These are phyloP conservation scores for Trichoderma sp. DNA, from an alignment of 2,329 filamentous ascomycete species.

Conservation along the genomic window DNA sequence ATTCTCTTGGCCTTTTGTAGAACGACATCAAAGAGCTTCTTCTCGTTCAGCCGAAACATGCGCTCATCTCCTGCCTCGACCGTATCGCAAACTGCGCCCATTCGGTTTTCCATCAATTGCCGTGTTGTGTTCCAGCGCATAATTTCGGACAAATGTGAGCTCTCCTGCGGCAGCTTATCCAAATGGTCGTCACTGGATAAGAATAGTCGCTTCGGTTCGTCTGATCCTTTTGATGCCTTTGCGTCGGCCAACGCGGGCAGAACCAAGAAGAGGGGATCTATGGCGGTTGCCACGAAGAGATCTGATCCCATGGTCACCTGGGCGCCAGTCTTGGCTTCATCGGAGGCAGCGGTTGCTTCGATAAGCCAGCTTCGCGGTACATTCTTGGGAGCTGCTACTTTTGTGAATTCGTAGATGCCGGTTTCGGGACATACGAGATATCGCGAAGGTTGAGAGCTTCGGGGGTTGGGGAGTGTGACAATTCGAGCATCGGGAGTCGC, in stretches of 20 bases:
- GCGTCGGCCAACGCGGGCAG: constrained; percentile 64
- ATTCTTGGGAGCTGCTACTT: constrained; percentile 50
- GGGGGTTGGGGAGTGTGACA: constrained; percentile 58
- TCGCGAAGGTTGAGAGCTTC: constrained; percentile 51
- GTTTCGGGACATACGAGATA: constrained; percentile 61
- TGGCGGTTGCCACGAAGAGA: constrained; percentile 76
- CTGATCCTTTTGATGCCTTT: constrained; percentile 39
- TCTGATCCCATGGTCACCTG: constrained; percentile 62
- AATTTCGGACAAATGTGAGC: constrained; percentile 57
- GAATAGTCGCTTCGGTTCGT: constrained; percentile 59
- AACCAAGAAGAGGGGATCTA: constrained; percentile 82
- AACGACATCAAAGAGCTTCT: constrained; percentile 65
- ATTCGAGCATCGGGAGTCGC: constrained; percentile 54
- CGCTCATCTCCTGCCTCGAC: constrained; percentile 79
- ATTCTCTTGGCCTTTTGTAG: constrained; percentile 70
- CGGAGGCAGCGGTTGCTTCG: constrained; percentile 30
- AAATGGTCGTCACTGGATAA: constrained; percentile 69
- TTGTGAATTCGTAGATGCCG: constrained; percentile 64
- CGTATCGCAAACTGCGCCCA: constrained; percentile 72
- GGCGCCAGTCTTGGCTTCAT: constrained; percentile 24
- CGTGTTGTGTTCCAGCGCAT: constrained; percentile 48
- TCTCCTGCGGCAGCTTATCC: constrained; percentile 55
- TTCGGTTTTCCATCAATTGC: constrained; percentile 58
- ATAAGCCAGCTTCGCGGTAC: constrained; percentile 62
- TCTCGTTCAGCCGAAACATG: constrained; percentile 76